These are phyloP conservation scores for Podospora fimiseda DNA, from an alignment of 495 filamentous ascomycete genomes.

Conservation along the genomic window DNA sequence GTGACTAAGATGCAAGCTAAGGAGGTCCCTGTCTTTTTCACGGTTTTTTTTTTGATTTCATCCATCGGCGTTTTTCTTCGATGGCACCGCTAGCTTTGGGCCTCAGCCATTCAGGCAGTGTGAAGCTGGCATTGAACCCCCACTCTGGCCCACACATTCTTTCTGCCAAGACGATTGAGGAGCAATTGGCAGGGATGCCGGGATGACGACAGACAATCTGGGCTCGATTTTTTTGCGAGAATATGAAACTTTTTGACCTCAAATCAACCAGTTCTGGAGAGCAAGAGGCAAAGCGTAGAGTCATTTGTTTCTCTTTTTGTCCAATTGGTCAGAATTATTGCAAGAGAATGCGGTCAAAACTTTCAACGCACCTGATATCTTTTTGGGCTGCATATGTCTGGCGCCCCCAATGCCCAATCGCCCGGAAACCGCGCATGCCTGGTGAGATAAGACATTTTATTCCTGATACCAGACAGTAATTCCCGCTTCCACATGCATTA, in stretches of 20 bases:
- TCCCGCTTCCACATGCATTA: no score
- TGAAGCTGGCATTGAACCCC: background rate
- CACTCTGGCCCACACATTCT: slow-evolving; percentile 5
- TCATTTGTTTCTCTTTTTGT: slow-evolving; percentile 4
- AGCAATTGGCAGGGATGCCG: background rate
- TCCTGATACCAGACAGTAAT: no score
- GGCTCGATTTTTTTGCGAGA: background rate
- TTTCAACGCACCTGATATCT: background rate
- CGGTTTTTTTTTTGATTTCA: slow-evolving; percentile 5
- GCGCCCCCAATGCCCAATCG: background rate
- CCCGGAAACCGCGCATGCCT: background rate
- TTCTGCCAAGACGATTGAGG: slow-evolving; percentile 4
- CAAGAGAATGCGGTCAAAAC: no score
- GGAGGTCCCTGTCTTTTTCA: slow-evolving; percentile 9
- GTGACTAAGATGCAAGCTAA: slow-evolving; percentile 15
- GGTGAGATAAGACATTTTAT: background rate
- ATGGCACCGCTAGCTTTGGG: background rate
- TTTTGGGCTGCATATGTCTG: no score
- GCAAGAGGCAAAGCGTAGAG: background rate
- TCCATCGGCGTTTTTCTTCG: slow-evolving; percentile 1
- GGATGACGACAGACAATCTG: slow-evolving; percentile 11
- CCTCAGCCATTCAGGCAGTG: slow-evolving; percentile 3
- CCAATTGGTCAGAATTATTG: no score
- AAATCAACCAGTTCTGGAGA: background rate
- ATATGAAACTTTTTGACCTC: background rate